These are phyloP conservation scores for Acer negundo DNA, from an alignment of 345 rosid species.

Conservation along the genomic window DNA sequence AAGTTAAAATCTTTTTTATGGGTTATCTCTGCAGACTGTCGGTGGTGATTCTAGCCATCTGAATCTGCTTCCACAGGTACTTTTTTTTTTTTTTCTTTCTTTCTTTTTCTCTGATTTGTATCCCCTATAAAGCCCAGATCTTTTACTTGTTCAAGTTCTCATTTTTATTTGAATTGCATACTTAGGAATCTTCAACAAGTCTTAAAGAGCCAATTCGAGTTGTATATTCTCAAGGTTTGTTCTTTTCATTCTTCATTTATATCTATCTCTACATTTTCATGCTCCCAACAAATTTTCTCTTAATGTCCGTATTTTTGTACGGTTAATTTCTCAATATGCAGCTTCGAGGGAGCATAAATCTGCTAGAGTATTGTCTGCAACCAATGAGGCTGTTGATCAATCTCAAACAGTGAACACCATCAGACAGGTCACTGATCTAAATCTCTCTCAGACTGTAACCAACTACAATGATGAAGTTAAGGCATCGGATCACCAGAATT, in stretches of 20 bases:
- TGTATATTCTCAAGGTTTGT: constrained; percentile 56
- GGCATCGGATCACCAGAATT: neutral
- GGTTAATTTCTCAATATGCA: constrained; percentile 30
- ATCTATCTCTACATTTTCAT: neutral
- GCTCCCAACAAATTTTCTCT: neutral
- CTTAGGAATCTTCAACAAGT: constrained; percentile 57
- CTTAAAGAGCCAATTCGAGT: constrained; percentile 57
- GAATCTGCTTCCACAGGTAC: constrained; percentile 76
- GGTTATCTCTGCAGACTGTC: constrained; percentile 46
- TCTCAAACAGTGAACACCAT: constrained; percentile 48
- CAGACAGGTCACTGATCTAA: constrained; percentile 50
- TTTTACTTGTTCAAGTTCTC: constrained; percentile 18
- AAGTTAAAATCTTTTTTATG: constrained; percentile 13
- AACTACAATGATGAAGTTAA: constrained; percentile 6
- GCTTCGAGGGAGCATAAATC: constrained; percentile 62
- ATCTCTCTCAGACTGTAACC: constrained; percentile 8
- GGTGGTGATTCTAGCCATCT: constrained; percentile 55
- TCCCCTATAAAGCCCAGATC: constrained; percentile 25
- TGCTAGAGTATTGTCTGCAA: constrained; percentile 72
- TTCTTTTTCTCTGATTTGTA: neutral
- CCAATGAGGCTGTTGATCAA: constrained; percentile 42
- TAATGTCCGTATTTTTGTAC: neutral
- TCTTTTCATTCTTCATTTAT: neutral
- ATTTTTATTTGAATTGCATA: constrained; percentile 5
- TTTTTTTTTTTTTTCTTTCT: neutral